Base-by-base conservation (phyloP, 805 yeast species). In the Zygotorulaspora florentina region DNA sequence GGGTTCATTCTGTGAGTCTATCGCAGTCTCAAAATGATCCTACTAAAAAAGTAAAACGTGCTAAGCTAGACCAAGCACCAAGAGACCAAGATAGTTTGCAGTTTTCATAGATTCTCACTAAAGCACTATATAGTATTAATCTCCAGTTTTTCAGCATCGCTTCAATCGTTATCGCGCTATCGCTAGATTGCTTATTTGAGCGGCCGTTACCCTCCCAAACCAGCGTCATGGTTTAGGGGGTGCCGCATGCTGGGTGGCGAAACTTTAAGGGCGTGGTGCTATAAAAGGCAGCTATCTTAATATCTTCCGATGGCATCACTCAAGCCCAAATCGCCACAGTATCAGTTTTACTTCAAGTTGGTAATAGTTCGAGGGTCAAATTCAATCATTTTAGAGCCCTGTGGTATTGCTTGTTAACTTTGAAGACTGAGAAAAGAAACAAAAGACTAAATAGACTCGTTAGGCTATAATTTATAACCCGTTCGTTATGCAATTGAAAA, bases 11-110 rank as follows among this genome's bases (percentile, higher is more conserved):
- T 8, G 57, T 59, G 13, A 54, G 59, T 29, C 44, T 59, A 16
- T 55, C 62, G 11, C 64, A 59, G 39, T 52, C 61, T 5, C 58
- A 54, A 37, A 51, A 16, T 9, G 62, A 57, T 20, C 64, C 64
- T 8, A 41, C 53, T 13, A 57, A 53, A 39, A 61, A 55, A 39
- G 52, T 59, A 13, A 64, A 63, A 40, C 57, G 68, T 28, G 68
- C 68, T 20, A 60, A 53, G 50, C 47, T 64, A 17, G 65, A 62
- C 44, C 57, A 54, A 35, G 53, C 64, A 7, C 50, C 48, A 28
- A 52, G 53, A 25, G 52, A 41, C 13, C 44, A 51, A 8, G 49
- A 50, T 16, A 52, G 48, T 43, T 38, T 56, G 33, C 64, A 54
- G 33, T 56, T 59, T 34, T 43, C 46, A 9, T 54, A 46, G 35